Evolutionary conservation across 805 yeast genomes (phyloP).

Genomic region (Ogataea pini): DNA sequence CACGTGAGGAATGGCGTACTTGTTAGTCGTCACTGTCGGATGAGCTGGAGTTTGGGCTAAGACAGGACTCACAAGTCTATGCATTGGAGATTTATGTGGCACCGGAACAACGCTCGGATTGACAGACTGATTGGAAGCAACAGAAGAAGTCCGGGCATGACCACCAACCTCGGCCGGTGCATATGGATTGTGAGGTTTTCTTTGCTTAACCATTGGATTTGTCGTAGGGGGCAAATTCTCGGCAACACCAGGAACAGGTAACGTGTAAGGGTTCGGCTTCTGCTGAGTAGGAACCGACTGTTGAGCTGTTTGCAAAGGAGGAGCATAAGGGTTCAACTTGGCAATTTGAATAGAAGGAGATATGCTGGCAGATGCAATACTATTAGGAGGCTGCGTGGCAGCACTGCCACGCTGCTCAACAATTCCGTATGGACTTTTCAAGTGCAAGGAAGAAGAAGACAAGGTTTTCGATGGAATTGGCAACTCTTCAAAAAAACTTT

Average conservation of each 20-base stretch:
- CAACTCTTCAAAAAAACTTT: conserved; percentile 60
- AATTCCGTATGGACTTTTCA: conserved; percentile 29
- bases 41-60: neutral
- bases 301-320: conserved; percentile 1
- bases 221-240: neutral
- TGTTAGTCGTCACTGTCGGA: neutral
- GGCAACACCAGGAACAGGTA: conserved; percentile 2
- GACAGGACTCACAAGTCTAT: conserved; percentile 18
- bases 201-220: neutral
- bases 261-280: conserved; percentile 37
- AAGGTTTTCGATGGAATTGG: conserved; percentile 38
- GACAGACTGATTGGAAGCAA: conserved; percentile 23
- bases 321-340: conserved; percentile 19
- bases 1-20: conserved; percentile 1
- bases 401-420: conserved; percentile 9
- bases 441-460: conserved; percentile 14
- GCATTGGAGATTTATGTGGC: conserved; percentile 27
- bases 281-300: conserved; percentile 7
- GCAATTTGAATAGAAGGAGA: conserved; percentile 6
- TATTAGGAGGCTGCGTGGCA: conserved; percentile 2
- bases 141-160: conserved; percentile 30
- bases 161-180: conserved; percentile 36
- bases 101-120: conserved; percentile 34
- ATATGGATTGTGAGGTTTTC: conserved; percentile 31
- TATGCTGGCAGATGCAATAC: conserved; percentile 2